Percentiles rank a stretch among this genome's conserved stretches.
Evolutionary conservation across 164 flowering plant genomes (phyloP).

Genomic region (Annona squamosa): DNA sequence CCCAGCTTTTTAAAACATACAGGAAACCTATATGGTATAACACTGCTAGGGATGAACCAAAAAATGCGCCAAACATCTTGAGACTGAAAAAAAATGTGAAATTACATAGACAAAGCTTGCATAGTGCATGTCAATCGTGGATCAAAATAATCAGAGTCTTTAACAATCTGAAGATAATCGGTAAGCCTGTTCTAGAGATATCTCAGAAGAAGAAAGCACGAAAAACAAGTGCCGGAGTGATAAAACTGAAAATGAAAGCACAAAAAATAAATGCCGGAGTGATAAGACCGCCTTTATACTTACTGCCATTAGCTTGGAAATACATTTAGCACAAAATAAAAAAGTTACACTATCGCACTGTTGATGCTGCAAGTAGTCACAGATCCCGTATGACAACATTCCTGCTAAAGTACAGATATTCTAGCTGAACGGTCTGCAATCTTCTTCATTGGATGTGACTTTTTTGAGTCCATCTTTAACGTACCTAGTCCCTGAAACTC

Average conservation of each 20-base stretch:
- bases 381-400: neutral
- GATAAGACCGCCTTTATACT: neutral
- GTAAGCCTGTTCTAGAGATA: neutral
- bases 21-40: too few relatives aligned
- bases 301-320: neutral
- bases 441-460: neutral
- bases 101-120: neutral
- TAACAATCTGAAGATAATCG: neutral
- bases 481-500: slow-evolving; percentile 4
- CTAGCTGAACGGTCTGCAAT: neutral
- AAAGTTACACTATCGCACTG: neutral
- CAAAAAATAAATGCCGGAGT: neutral
- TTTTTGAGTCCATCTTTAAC: neutral
- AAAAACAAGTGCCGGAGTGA: neutral
- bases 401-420: neutral
- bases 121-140: neutral
- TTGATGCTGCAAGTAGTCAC: neutral
- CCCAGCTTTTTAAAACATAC: too few relatives aligned
- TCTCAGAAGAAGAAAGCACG: neutral
- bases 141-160: neutral
- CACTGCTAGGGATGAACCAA: too few relatives aligned
- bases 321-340: neutral
- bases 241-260: neutral
- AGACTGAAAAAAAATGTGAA: neutral
- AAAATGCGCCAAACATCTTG: neutral